Conservation (phyloP, 805 yeast species). For the Jamesozyma gamospora region DNA sequence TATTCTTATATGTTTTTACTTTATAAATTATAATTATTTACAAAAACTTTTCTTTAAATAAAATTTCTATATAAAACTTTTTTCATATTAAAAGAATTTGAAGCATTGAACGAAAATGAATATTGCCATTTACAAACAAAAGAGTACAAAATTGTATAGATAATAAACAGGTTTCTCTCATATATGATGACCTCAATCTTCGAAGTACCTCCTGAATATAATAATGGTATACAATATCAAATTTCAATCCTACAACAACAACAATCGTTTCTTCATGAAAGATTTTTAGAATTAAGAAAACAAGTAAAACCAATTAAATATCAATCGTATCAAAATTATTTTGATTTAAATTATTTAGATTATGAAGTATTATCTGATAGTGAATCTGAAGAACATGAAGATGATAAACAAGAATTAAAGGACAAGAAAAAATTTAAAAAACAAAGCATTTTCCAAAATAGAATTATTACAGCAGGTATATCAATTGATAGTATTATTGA, state of each 20-base stretch:
- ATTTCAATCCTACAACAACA: not conserved
- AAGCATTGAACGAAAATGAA: no score
- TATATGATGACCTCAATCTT: not conserved
- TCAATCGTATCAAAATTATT: conserved; percentile 3
- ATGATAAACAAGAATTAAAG: not conserved
- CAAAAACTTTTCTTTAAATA: no score
- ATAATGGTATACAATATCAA: not conserved
- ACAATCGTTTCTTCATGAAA: not conserved
- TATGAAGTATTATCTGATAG: not conserved
- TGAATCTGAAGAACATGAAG: not conserved
- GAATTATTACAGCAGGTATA: not conserved
- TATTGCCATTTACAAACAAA: no score
- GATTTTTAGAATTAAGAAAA: not conserved
- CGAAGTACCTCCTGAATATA: not conserved
- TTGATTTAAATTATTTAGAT: not conserved
- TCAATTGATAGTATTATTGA: conserved; percentile 1
- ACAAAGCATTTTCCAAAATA: not conserved
- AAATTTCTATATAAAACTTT: no score
- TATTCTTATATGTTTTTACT: no score
- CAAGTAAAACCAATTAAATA: not conserved
- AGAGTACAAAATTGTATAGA: no score
- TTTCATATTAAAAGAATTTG: no score
- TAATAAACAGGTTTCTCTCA: no score
- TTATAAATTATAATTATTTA: no score
- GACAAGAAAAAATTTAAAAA: not conserved